Evolutionary conservation across 768 basidiomycete genomes (phyloP).

Genomic region (Mycena pura): DNA sequence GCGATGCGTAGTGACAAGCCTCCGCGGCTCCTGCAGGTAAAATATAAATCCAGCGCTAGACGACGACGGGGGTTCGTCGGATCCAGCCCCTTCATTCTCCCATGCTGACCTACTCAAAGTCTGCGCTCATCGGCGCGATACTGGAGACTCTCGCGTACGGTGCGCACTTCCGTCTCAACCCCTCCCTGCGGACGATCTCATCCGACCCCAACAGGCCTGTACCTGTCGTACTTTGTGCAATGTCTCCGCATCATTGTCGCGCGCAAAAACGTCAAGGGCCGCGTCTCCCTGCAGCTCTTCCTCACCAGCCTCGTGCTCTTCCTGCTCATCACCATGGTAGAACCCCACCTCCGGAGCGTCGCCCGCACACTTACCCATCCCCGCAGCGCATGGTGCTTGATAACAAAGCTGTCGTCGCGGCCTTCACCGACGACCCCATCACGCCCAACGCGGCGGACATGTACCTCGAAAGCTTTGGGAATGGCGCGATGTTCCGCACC

Average conservation of each 20-base stretch:
- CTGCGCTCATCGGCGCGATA: slow-evolving; percentile 13
- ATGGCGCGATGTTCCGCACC: slow-evolving; percentile 24
- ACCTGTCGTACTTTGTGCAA: slow-evolving; percentile 12
- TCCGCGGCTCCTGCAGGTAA: too few relatives aligned
- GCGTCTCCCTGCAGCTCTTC: neutral
- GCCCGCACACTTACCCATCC: neutral
- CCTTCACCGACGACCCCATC: slow-evolving; percentile 18
- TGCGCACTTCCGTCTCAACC: too few relatives aligned
- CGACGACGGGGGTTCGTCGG: too few relatives aligned
- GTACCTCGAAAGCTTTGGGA: slow-evolving; percentile 19
- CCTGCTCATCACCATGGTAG: slow-evolving; percentile 23
- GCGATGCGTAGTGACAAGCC: too few relatives aligned
- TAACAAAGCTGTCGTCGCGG: slow-evolving; percentile 15
- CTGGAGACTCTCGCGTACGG: slow-evolving; percentile 21
- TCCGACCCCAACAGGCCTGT: neutral
- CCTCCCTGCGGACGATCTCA: neutral
- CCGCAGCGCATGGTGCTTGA: slow-evolving; percentile 24
- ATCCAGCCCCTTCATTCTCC: too few relatives aligned
- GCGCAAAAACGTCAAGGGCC: neutral
- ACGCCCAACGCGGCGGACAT: slow-evolving; percentile 20
- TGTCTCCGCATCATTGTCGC: slow-evolving; percentile 8
- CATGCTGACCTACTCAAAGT: slow-evolving; percentile 17
- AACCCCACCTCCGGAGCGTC: neutral
- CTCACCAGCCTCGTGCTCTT: slow-evolving; percentile 14
- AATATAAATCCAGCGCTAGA: too few relatives aligned